A percentile compares a stretch with the other conserved stretches of the same genome.
These are phyloP conservation scores for Apophysomyces elegans DNA, from an alignment of 371 early-diverging fungal species.

Conservation along the genomic window DNA sequence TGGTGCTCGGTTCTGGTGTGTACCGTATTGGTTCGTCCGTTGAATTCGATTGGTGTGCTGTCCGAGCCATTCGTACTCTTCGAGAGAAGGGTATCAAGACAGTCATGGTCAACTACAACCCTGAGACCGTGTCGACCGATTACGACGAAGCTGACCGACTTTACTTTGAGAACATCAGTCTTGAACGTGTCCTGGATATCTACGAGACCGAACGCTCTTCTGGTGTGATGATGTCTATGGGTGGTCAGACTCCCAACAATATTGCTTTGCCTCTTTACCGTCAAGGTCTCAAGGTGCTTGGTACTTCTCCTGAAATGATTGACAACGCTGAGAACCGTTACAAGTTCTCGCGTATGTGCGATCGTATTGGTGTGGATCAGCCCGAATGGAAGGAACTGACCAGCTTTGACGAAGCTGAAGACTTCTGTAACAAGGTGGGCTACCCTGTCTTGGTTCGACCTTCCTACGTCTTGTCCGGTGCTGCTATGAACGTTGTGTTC, in stretches of 20 bases:
- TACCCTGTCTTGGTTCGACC: slow-evolving; percentile 96
- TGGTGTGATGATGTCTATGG: slow-evolving; percentile 91
- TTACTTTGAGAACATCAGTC: slow-evolving; percentile 91
- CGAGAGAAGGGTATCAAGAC: slow-evolving; percentile 84
- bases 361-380: slow-evolving; percentile 94
- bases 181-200: slow-evolving; percentile 93
- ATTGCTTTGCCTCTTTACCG: slow-evolving; percentile 88
- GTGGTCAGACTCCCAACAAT: slow-evolving; percentile 97
- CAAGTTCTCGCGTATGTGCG: slow-evolving; percentile 94
- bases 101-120: slow-evolving; percentile 97
- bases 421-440: slow-evolving; percentile 84
- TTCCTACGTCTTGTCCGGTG: slow-evolving; percentile 94
- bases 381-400: slow-evolving; percentile 94
- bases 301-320: slow-evolving; percentile 93
- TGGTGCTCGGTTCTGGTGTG: slow-evolving; percentile 96
- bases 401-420: slow-evolving; percentile 78
- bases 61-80: slow-evolving; percentile 89
- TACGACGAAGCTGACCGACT: slow-evolving; percentile 95
- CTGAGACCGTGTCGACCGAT: slow-evolving; percentile 97
- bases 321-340: slow-evolving; percentile 94
- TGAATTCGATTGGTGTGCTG: slow-evolving; percentile 98
- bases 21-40: slow-evolving; percentile 96
- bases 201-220: slow-evolving; percentile 84
- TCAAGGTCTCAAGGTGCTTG: slow-evolving; percentile 86
- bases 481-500: slow-evolving; percentile 95